Evolutionary conservation across 2,329 filamentous ascomycete species (phyloP).

Genomic region (Ascochyta pisi): DNA sequence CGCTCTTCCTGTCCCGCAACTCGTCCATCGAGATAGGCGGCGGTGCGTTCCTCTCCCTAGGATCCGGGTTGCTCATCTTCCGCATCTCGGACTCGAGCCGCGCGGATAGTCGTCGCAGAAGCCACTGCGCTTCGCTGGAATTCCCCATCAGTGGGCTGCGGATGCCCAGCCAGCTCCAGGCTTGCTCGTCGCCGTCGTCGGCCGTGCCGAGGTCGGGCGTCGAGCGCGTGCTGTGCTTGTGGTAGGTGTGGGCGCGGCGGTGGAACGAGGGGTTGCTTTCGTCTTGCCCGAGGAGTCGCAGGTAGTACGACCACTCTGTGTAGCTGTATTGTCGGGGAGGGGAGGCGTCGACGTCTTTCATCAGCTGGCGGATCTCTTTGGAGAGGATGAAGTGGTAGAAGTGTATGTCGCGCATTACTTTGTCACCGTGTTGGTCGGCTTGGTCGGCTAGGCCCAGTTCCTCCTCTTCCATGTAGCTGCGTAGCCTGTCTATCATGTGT

Average conservation of each 20-base stretch:
- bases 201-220: constrained; percentile 42
- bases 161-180: constrained; percentile 78
- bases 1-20: constrained; percentile 7
- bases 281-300: constrained; percentile 48
- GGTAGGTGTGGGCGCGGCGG: constrained; percentile 34
- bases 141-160: constrained; percentile 73
- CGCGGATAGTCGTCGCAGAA: constrained; percentile 68
- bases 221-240: constrained; percentile 27
- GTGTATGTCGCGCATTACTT: constrained; percentile 56
- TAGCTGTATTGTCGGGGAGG: constrained; percentile 52
- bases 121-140: constrained; percentile 75
- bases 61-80: constrained; percentile 33
- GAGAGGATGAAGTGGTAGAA: constrained; percentile 60
- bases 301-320: constrained; percentile 50
- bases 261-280: constrained; percentile 51
- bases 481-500: constrained; percentile 41
- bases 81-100: constrained; percentile 57
- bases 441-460: constrained; percentile 52
- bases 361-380: constrained; percentile 53
- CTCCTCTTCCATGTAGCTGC: constrained; percentile 50
- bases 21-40: constrained; percentile 47
- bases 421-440: constrained; percentile 52
- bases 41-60: constrained; percentile 23
- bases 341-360: constrained; percentile 50
- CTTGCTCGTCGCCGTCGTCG: constrained; percentile 56